Base-by-base conservation (phyloP, 2,329 filamentous ascomycete genomes). In the Mycosphaerella sp. region DNA sequence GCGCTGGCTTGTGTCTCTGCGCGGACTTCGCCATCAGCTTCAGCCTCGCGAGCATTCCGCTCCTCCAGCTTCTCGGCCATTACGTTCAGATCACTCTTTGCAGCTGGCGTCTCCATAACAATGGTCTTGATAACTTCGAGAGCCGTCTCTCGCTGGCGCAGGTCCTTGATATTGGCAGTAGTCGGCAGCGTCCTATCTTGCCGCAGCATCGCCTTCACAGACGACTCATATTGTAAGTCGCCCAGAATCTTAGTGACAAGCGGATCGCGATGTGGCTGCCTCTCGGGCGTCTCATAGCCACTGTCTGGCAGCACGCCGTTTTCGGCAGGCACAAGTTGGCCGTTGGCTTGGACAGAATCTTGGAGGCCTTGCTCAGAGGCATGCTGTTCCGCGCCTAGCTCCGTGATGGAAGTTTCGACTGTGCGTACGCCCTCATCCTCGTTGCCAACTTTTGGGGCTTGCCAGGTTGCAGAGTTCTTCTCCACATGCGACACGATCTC, bases 191-290 rank as follows among this genome's bases (percentile, higher is more conserved):
- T 35, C 39, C 44, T 44, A 7, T 47, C 25, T 18, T 47, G 37
- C n/a, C 40, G 46, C 12, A 56, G 36, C 9, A 56, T 21, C 28
- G 44, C 30, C 43, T 51, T 41, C 12, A 51, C 54, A 10, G 51
- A 34, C 9, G 50, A 43, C 41, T 49, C 54, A 35, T 50, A 53
- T 21, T 50, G 50, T 13, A 56, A 41, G 16, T 53, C 44, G 36
- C 54, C 54, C 12, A 56, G 39, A 13, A 56, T 52, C 13, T 47
- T 37, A n/a, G 30, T 50, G n/a, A 54, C 52, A 16, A 54, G 27
- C 10, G 52, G 52, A 41, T 50, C 52, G 12, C 21, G 46, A 32
- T 54, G 52, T 10, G 37, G 37, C 39, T 41, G 44, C 27, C 32
- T 47, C 35, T 47, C 44, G 8, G 36, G 36, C 14, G 44, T 48